Base-by-base conservation (phyloP, 495 filamentous ascomycete genomes). In the Penicillium simplicissimum region DNA sequence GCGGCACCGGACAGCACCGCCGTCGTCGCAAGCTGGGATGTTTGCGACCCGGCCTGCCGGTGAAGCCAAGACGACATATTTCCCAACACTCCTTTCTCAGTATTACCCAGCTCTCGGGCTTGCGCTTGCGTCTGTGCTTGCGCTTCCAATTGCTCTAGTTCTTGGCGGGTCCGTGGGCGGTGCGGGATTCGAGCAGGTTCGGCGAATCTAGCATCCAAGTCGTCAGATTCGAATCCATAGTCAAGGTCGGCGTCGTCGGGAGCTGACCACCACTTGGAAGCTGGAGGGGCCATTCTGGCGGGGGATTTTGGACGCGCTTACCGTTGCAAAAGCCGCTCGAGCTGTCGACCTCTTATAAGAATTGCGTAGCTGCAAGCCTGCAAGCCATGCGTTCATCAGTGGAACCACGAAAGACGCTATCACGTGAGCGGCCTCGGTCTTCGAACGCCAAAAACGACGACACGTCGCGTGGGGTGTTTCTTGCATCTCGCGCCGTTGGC, bases 1-100 rank as follows among this genome's bases (percentile, higher is more conserved):
- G 90, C 83, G 37, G 86, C 85, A 23, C 90, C 91, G 0, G 90
- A 93, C 6, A 90, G 75, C 7, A 93, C 76, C 6, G 91, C 91
- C 0, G 90, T 91, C 15, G 89, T 85, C 21, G 85, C 87, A 52
- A 96, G 81, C 73, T 94, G 92, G 3, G 80, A 79, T 62, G 80
- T 75, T 45, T 84, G 81, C 17, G 82, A 81, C 42, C 76, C 76
- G 61, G 78, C 76, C 38, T 83, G 76, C 34, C 82, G 77, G 58
- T 82, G 77, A 59, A 88, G 63, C 84, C 83, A 87, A 25, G 81
- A 82, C 17, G 84, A 76, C 84, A 87, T 87, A 55, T 60, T 60
- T 62, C 68, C 52, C 56, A 66, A 55, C 56, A 67, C 55, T 14
- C 69, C 67, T 59, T 55, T 60, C 8, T 66, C 56, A 1, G 42